Base-by-base conservation (phyloP, 2,329 filamentous ascomycete genomes). In the Chaetomium globosum region DNA sequence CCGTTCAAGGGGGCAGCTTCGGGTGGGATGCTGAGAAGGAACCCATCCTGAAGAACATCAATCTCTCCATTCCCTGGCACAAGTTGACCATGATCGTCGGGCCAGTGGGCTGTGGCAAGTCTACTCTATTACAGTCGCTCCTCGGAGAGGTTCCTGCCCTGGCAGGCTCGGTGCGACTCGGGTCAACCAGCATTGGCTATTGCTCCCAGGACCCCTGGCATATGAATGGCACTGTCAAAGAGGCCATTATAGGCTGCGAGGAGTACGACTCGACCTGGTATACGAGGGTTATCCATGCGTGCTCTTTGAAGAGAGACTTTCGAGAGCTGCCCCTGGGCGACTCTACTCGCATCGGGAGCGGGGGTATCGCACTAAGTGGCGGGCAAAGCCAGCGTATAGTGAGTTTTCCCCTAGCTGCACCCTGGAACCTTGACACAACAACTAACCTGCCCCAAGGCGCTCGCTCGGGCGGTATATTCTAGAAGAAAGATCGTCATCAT, bases 381-480 rank as follows among this genome's bases (percentile, higher is more conserved):
- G 74, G 74, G 0, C 74, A 76, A 61, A 73, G 71, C 49, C 73
- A 75, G 56, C 68, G 74, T 2, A 67, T 76, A 39, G 73, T 74
- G 59, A 59, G 69, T 16, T 30, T 55, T 19, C 10, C 7, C 6
- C 36, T n/a, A 3, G 8, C 8, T 36, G 8, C 5, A 43, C 16
- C 1, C 39, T 7, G 1, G 39, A 43, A 19, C 7, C 16, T 19
- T n/a, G 1, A 4, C 16, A 43, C 39, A 19, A 8, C 13, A 2
- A 8, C 33, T 48, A 28, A 64, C 16, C n/a, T 21, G 1, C 58
- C 26, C n/a, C 10, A 26, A 65, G 59, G 76, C 79, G 2, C 71
- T 84, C 1, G 82, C 82, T 3, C 75, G 82, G 19, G 81, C 81
- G 1, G 71, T 84, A 0, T 85, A 82, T 64, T 74, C 78, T 0